Evolutionary conservation across 2,329 filamentous ascomycete genomes (phyloP), one percentile per base, ranked within the genome.

Genomic region (Ophiocordyceps polyrhachis-furcata): DNA sequence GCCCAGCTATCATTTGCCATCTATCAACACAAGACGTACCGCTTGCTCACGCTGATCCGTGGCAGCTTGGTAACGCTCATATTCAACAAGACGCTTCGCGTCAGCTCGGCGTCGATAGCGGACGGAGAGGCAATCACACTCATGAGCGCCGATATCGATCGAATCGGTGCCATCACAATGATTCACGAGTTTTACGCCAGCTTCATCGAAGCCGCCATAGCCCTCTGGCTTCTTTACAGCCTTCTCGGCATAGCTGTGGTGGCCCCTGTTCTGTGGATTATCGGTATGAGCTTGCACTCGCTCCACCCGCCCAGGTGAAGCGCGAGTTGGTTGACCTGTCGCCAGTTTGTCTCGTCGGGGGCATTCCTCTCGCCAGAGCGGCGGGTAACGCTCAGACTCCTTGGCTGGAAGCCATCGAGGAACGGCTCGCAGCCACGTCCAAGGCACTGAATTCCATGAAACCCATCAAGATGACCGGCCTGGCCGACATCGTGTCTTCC

Each of bases 121-220:
- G 45, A 49, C 31, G 48, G 46, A 7, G 48, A 49, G 40, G 46
- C 48, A 20, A 48, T 49, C n/a, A 68, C 64, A 1, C 51, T 68
- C 14, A 68, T 69, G 62, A 65, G 59, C 40, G 61, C 63, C 5
- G 66, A 68, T 43, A 59, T 69, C 21, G 63, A 65, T 40, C 49
- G 52, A 13, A 57, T 63, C 29, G 51, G 50, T 0, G 44, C 49
- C 17, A 52, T 56, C 25, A 45, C 51, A 1, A 43, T 51, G 17
- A 45, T 62, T 3, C 55, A 62, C 48, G 61, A 62, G 29, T 46
- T 58, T 2, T 65, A 62, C 53, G 56, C 61, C 11, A 53, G 55
- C 29, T 25, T 58, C 0, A 48, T 65, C 19, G 61, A 66, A 40
- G 46, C 63, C 19, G 52, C 45, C 4, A 43, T 66, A 20, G 57